A percentile compares a stretch with the other conserved stretches of the same genome.
These are phyloP conservation scores for Ustilago nuda DNA, from an alignment of 1,284 basidiomycete species.

Conservation along the genomic window DNA sequence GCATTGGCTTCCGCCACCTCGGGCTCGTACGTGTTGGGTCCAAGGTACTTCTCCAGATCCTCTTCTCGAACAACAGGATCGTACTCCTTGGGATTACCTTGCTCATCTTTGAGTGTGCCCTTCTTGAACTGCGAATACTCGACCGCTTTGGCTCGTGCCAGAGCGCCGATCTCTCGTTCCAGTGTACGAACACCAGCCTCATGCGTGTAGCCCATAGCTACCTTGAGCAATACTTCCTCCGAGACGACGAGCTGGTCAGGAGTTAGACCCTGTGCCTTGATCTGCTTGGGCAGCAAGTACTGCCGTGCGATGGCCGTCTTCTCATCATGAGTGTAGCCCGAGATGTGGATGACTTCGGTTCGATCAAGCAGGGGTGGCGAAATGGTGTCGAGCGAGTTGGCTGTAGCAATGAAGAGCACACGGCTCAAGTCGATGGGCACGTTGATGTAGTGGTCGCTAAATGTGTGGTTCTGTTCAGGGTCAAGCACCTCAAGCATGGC, in stretches of 20 bases:
- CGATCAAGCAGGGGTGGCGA: slow-evolving; percentile 70
- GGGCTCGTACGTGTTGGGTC: slow-evolving; percentile 82
- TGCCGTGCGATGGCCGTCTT: slow-evolving; percentile 71
- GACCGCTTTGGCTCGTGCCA: slow-evolving; percentile 76
- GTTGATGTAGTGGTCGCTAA: slow-evolving; percentile 71
- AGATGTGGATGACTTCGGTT: slow-evolving; percentile 70
- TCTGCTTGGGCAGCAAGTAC: slow-evolving; percentile 84
- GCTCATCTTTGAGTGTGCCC: slow-evolving; percentile 57
- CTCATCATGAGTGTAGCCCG: slow-evolving; percentile 71
- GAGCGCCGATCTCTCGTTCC: slow-evolving; percentile 85
- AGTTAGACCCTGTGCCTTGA: slow-evolving; percentile 77
- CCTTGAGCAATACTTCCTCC: slow-evolving; percentile 78
- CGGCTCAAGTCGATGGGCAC: slow-evolving; percentile 64
- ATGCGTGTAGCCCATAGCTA: slow-evolving; percentile 82
- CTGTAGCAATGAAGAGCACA: slow-evolving; percentile 71
- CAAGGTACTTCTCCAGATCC: slow-evolving; percentile 86
- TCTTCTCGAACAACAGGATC: slow-evolving; percentile 76
- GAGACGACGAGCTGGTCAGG: slow-evolving; percentile 74
- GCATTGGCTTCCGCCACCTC: slow-evolving; percentile 81
- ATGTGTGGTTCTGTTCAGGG: slow-evolving; percentile 70
- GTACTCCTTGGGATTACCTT: slow-evolving; percentile 72
- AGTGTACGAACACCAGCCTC: slow-evolving; percentile 93
- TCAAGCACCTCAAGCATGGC: slow-evolving; percentile 71
- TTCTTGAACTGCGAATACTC: slow-evolving; percentile 84
- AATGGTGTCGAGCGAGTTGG: slow-evolving; percentile 71